These are phyloP conservation scores for Lichtheimia ornata DNA, from an alignment of 371 early-diverging fungal genomes.

Conservation along the genomic window DNA sequence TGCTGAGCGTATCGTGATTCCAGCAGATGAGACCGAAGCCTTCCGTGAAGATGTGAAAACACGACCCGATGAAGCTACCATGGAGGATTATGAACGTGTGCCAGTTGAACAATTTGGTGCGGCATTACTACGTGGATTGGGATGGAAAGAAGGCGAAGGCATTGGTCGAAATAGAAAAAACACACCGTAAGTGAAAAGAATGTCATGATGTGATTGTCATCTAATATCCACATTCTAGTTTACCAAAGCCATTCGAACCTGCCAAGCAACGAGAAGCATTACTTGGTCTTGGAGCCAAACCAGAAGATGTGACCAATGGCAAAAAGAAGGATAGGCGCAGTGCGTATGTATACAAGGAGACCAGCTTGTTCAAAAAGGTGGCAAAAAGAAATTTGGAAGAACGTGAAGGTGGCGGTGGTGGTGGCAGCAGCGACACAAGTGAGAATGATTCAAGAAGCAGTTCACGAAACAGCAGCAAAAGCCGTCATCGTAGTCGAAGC, in stretches of 20 bases:
- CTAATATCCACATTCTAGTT: slow-evolving; percentile 16
- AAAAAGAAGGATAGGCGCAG: slow-evolving; percentile 25
- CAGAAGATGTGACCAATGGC: slow-evolving; percentile 37
- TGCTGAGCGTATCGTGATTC: slow-evolving; percentile 36
- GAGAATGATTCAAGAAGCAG: slow-evolving; percentile 8
- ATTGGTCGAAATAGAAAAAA: slow-evolving; percentile 57
- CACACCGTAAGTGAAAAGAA: slow-evolving; percentile 27
- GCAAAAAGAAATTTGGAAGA: slow-evolving; percentile 35
- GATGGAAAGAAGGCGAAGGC: slow-evolving; percentile 81
- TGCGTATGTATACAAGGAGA: slow-evolving; percentile 44
- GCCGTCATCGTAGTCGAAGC: slow-evolving; percentile 15
- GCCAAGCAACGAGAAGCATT: slow-evolving; percentile 68
- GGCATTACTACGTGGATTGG: slow-evolving; percentile 89
- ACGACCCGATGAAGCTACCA: slow-evolving; percentile 63
- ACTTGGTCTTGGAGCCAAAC: slow-evolving; percentile 77
- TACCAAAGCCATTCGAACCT: slow-evolving; percentile 24
- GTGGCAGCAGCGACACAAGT: not conserved
- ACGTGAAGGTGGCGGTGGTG: not conserved
- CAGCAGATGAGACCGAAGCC: slow-evolving; percentile 50
- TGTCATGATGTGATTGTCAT: not conserved
- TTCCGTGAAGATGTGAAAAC: slow-evolving; percentile 52
- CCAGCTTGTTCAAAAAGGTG: slow-evolving; percentile 46
- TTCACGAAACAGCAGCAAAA: slow-evolving; percentile 8
- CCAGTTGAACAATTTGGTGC: slow-evolving; percentile 91
- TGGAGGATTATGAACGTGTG: slow-evolving; percentile 82